Evolutionary conservation across 306 rosid genomes (phyloP), one percentile per base, ranked within the genome.

Genomic region (Castanospermum australe): DNA sequence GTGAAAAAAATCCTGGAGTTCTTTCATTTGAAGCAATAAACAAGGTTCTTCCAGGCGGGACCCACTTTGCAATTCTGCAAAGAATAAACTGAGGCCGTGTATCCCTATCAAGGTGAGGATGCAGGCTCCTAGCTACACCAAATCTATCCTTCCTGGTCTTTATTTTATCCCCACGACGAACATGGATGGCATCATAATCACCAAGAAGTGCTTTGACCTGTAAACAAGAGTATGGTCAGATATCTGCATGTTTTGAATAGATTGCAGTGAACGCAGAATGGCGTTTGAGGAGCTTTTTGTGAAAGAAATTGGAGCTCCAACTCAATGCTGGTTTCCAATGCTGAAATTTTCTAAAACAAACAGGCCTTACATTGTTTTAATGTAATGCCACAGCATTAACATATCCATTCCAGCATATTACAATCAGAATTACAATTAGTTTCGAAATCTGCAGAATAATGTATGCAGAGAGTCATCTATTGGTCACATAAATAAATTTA

Each of bases 11-110:
- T 52, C 97, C 97, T 0, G 89, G 93, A 54, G 83, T 90, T 89
- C 97, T 90, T 87, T 96, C 99, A 83, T 96, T 96, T 67, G 99
- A 96, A 80, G 97, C 98, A 77, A 96, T 87, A 83, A 84, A 96
- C 72, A 96, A 83, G 21, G 94, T 96, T 76, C 94, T 88, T 73
- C 99, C 94, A 4, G 89, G 77, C 36, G 98, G 90, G 41, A 96
- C 93, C 99, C 98, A 91, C 56, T 96, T 93, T 74, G 84, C 84
- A 61, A 96, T 91, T 85, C 97, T 86, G 64, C 61, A 84, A 35
- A 91, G 74, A 72, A 96, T 91, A 73, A 96, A 93, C 84, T 96
- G 92, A 2, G 99, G 84, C 12, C 86, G 90, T 41, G 98, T 96
- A 79, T 96, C 99, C 80, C 99, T 88, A 77, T 93, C 99, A 48